Evolutionary conservation across 306 rosid species (phyloP).

Genomic region (Hylodesmum podocarpum): DNA sequence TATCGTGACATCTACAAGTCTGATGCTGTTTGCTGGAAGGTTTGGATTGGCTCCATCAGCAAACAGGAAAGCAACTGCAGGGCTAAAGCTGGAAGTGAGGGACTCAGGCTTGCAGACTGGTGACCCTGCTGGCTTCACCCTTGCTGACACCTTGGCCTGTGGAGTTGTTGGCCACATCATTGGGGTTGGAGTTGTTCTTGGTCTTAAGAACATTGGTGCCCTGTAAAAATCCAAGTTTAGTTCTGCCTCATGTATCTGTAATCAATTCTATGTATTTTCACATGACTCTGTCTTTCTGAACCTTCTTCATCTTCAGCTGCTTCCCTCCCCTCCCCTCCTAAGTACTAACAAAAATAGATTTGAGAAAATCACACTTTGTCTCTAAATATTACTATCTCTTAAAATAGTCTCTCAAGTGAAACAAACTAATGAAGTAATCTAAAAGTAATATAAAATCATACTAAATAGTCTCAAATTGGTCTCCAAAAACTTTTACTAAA

Average conservation of each 20-base stretch:
- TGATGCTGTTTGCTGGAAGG: constrained; percentile 96
- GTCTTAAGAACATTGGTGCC: constrained; percentile 79
- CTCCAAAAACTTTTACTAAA: too few species aligned
- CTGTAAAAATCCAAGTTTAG: constrained; percentile 39
- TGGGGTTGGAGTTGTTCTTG: constrained; percentile 97
- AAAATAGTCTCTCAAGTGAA: too few species aligned
- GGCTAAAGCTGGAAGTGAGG: constrained; percentile 83
- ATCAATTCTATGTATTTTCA: neutral
- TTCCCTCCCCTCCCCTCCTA: neutral
- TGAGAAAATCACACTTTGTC: too few species aligned
- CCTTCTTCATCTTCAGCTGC: neutral
- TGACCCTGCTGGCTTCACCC: constrained; percentile 97
- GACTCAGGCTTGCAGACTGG: constrained; percentile 96
- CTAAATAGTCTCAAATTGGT: too few species aligned
- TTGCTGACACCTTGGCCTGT: constrained; percentile 97
- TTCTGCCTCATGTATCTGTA: constrained; percentile 21
- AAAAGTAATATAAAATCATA: too few species aligned
- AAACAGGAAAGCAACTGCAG: constrained; percentile 91
- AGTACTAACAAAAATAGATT: neutral
- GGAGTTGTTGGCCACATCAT: constrained; percentile 87
- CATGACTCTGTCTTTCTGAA: neutral
- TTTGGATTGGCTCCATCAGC: constrained; percentile 97
- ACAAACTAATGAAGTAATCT: too few species aligned
- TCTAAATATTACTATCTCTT: too few species aligned
- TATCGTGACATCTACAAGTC: constrained; percentile 73